A percentile compares a stretch with the other conserved stretches of the same genome.
phyloP scores from a whole-genome alignment of 495 filamentous ascomycete genomes.

The Sabuloglossum arenarium region DNA sequence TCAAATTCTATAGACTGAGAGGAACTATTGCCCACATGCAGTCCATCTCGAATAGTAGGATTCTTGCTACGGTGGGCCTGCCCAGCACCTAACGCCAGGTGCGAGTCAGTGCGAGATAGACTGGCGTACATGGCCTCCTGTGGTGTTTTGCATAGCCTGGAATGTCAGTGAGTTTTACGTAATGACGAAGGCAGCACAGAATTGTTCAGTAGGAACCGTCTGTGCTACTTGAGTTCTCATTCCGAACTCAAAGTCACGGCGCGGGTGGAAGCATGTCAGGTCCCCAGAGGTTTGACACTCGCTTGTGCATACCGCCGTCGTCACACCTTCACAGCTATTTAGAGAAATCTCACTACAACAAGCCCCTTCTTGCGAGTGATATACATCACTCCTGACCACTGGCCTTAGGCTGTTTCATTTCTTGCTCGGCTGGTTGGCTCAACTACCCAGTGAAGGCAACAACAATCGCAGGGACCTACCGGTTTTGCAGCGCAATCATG shows the following conservation, averaged over 20 bases:
- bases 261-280: no score
- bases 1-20: conserved; percentile 3
- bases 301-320: background rate
- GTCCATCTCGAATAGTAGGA: background rate
- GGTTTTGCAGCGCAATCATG: conserved; percentile 24
- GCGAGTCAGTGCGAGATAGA: background rate
- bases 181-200: background rate
- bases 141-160: background rate
- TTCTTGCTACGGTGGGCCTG: background rate
- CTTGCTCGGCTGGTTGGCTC: no score
- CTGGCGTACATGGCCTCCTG: background rate
- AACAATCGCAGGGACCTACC: background rate
- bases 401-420: background rate
- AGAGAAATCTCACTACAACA: background rate
- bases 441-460: background rate
- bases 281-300: no score
- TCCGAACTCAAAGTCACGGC: background rate
- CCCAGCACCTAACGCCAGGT: background rate
- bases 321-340: background rate
- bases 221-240: background rate
- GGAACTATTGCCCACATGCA: background rate
- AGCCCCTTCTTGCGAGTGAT: no score
- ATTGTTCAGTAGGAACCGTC: background rate
- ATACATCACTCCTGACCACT: no score
- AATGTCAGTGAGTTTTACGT: no score